phyloP scores from a whole-genome alignment of 345 rosid genomes.

The Nephelium lappaceum region DNA sequence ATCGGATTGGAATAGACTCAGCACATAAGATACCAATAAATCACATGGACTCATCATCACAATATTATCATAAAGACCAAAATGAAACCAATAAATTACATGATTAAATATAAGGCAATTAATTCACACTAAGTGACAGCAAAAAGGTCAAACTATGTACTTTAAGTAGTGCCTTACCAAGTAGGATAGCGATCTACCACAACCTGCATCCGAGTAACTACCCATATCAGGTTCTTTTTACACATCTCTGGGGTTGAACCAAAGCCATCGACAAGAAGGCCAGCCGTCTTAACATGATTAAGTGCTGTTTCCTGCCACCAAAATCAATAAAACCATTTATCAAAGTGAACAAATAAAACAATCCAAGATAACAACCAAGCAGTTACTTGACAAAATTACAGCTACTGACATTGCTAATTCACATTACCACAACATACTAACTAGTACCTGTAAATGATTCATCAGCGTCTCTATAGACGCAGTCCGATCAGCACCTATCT shows the following conservation, averaged over 20 bases:
- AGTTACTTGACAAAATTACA: background rate
- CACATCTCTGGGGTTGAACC: constrained; percentile 97
- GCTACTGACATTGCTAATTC: background rate
- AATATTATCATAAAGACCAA: background rate
- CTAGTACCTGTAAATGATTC: constrained; percentile 94
- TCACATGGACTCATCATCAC: background rate
- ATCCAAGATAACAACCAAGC: background rate
- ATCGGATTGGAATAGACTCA: background rate
- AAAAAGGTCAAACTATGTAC: background rate
- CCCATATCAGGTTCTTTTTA: constrained; percentile 95
- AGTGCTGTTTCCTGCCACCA: constrained; percentile 86
- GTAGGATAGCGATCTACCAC: constrained; percentile 94
- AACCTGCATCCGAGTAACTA: constrained; percentile 89
- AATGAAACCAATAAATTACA: background rate
- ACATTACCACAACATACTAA: background rate
- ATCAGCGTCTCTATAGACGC: constrained; percentile 96
- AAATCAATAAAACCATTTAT: constrained; percentile 13
- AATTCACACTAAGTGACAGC: background rate
- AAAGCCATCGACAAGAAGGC: constrained; percentile 91
- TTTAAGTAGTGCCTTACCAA: constrained; percentile 56
- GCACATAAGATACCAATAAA: background rate
- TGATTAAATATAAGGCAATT: background rate
- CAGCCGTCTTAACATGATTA: constrained; percentile 85
- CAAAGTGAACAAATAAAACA: background rate
- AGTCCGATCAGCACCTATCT: constrained; percentile 95